Evolutionary conservation across 2,329 filamentous ascomycete species (phyloP).

Genomic region (Diplodia corticola): DNA sequence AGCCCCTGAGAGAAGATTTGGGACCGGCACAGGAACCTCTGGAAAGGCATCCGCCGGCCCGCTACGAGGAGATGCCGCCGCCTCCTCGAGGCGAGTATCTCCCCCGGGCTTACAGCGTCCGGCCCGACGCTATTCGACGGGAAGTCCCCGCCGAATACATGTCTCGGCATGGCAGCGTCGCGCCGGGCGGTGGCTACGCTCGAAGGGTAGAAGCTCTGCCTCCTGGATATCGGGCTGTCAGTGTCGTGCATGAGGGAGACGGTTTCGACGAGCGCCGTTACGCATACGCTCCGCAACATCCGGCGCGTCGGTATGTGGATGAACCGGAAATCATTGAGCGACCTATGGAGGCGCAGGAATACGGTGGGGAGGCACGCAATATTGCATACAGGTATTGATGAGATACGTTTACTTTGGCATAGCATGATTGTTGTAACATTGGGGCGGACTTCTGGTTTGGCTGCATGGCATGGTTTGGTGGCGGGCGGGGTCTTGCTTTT

Average conservation of each 20-base stretch:
- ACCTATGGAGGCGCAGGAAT: slow-evolving; percentile 31
- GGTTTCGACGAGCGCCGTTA: slow-evolving; percentile 36
- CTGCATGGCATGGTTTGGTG: slow-evolving; percentile 10
- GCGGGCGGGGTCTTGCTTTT: not conserved
- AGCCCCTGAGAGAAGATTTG: slow-evolving; percentile 27
- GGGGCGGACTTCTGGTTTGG: not conserved
- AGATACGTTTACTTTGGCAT: not conserved
- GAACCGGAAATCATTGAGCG: slow-evolving; percentile 31
- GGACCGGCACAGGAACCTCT: slow-evolving; percentile 26
- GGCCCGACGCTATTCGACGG: slow-evolving; percentile 39
- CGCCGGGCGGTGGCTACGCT: slow-evolving; percentile 36
- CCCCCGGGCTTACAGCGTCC: slow-evolving; percentile 41
- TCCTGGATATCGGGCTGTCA: slow-evolving; percentile 43
- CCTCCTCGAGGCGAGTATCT: slow-evolving; percentile 36
- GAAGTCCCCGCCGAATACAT: slow-evolving; percentile 38
- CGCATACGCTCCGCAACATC: slow-evolving; percentile 29
- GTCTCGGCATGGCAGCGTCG: slow-evolving; percentile 43
- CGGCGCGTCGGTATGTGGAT: slow-evolving; percentile 45
- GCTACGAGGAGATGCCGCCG: slow-evolving; percentile 40
- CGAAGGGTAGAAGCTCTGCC: slow-evolving; percentile 30
- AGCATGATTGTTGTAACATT: not conserved
- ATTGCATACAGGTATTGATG: slow-evolving; percentile 40
- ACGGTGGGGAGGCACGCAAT: slow-evolving; percentile 34
- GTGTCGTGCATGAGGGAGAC: slow-evolving; percentile 40
- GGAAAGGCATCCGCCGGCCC: slow-evolving; percentile 33